A percentile compares a stretch with the other conserved stretches of the same genome.
Conservation (phyloP, 164 flowering plant species). For the Vitis rotundifolia region DNA sequence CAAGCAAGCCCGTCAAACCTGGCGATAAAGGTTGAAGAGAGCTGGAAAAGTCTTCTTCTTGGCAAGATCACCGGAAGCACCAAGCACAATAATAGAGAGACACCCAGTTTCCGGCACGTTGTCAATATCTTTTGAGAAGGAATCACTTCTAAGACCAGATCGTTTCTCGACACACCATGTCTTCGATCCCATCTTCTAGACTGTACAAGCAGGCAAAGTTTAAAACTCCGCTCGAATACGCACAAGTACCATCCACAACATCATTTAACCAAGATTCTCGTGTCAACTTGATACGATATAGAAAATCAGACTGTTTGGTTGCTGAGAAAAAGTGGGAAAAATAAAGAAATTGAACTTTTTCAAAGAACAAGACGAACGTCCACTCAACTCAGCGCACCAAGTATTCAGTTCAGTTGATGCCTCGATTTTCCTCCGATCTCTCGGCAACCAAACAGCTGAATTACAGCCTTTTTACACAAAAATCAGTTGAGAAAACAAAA, state of each 20-base stretch:
- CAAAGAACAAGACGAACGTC: too few species aligned
- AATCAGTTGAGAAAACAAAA: background rate
- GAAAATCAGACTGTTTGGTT: too few species aligned
- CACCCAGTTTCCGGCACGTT: conserved; percentile 65
- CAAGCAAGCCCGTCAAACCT: conserved; percentile 44
- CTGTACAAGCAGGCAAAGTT: background rate
- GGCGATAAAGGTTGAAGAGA: conserved; percentile 80
- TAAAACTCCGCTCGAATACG: background rate
- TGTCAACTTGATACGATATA: too few species aligned
- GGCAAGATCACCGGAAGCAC: conserved; percentile 99
- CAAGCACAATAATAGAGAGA: conserved; percentile 86
- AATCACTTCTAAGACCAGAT: conserved; percentile 38
- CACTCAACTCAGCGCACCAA: too few species aligned
- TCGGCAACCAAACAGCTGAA: background rate
- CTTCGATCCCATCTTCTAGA: conserved; percentile 37
- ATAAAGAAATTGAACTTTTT: too few species aligned
- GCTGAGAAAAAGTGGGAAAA: too few species aligned
- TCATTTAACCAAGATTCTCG: too few species aligned
- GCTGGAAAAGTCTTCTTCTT: conserved; percentile 99
- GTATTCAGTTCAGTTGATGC: too few species aligned
- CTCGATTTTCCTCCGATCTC: background rate
- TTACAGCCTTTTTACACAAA: background rate
- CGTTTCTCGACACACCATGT: conserved; percentile 54
- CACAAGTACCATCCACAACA: background rate
- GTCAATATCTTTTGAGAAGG: conserved; percentile 41